Base-by-base conservation (phyloP, 306 rosid genomes). In the Clitoria ternatea region DNA sequence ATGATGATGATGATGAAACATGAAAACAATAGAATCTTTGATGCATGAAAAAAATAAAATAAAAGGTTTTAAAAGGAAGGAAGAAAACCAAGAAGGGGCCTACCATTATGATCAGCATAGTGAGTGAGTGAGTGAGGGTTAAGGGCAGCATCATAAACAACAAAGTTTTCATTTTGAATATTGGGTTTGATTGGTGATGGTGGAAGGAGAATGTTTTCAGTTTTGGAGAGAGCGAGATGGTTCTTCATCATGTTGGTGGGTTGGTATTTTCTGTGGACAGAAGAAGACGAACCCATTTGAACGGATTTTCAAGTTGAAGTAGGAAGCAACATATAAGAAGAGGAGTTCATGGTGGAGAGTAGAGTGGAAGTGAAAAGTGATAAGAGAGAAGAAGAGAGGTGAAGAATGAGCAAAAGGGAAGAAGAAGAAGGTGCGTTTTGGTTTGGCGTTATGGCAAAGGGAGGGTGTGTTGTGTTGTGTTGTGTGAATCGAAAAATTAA, bases 251-350 rank as follows among this genome's bases (percentile, higher is more conserved):
- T 66, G 80, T 82, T 84, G 4, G 92, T 84, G 4, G 92, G 45
- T 44, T 80, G 86, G 1, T 88, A 64, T 74, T 76, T 84, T 75
- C 82, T 75, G 5, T 84, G 83, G 1, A 80, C 65, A 17, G 97
- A 94, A 67, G 48, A 84, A 70, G 90, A 89, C 1, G 82, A 83
- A 79, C 97, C 99, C 97, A 94, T 94, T 12, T 78, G 36, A 64
- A 44, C 10, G 50, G n/a, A n/a, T n/a, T n/a, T 61, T 61, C 50
- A 77, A 17, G 10, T 12, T 18, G 36, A 50, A 30, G 39, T 30
- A 60, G 13, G 33, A 43, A 45, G 53, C 12, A 47, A 64, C 1
- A 7, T 65, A 70, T 19, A 50, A 70, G 24, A 45, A 61, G 66
- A 8, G 6, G 43, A 18, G 71, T 13, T 23, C 73, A 43, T 22